phyloP scores from a whole-genome alignment of 441 rosid species.

The Pelargonium cotyledonis region DNA sequence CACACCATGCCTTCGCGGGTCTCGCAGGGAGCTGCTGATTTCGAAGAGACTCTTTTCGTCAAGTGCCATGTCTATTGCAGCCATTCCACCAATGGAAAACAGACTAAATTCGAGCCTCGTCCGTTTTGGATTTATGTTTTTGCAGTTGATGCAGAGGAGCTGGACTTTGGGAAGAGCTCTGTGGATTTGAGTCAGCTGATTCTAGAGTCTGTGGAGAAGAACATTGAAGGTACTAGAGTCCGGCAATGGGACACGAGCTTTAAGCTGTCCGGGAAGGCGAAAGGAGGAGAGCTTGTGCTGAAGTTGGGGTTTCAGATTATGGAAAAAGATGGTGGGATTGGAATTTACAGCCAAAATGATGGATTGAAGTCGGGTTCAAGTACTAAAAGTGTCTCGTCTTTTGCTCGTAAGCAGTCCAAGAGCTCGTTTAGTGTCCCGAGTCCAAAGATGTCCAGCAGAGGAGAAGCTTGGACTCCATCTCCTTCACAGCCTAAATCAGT shows the following conservation, averaged over 20 bases:
- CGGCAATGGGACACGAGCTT: constrained; percentile 86
- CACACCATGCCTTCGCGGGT: constrained; percentile 89
- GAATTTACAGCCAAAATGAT: constrained; percentile 58
- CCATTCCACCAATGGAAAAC: constrained; percentile 36
- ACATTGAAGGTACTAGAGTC: constrained; percentile 58
- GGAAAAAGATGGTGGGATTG: constrained; percentile 91
- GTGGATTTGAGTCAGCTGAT: constrained; percentile 68
- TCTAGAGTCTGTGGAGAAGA: constrained; percentile 77
- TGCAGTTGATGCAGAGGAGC: constrained; percentile 80
- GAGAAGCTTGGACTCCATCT: constrained; percentile 56
- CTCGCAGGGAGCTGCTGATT: constrained; percentile 81
- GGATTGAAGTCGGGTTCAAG: constrained; percentile 35
- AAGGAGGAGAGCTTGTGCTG: constrained; percentile 73
- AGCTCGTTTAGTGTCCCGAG: constrained; percentile 80
- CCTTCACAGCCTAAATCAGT: constrained; percentile 26
- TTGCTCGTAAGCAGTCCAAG: constrained; percentile 72
- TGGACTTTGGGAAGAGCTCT: constrained; percentile 59
- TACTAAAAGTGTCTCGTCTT: constrained; percentile 31
- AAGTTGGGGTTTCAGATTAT: constrained; percentile 81
- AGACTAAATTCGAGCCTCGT: constrained; percentile 65
- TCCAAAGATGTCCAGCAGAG: constrained; percentile 60
- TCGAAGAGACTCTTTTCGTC: constrained; percentile 77
- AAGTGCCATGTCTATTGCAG: constrained; percentile 72
- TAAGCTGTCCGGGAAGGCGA: constrained; percentile 78
- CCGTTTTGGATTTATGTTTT: constrained; percentile 60